Base-by-base conservation (phyloP, 225 moss, liverwort and hornwort genomes). In the Straminergon stramineum region DNA sequence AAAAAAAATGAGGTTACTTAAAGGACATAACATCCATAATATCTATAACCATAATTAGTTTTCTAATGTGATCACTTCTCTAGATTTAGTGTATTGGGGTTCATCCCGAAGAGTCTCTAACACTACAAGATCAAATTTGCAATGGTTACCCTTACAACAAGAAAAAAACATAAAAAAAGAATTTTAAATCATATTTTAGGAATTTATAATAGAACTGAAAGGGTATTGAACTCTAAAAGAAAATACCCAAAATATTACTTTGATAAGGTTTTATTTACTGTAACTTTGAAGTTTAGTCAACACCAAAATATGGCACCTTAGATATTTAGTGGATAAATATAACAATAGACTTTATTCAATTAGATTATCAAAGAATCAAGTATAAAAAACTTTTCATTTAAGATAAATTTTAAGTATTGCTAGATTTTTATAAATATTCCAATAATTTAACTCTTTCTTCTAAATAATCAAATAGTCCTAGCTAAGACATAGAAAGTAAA, bases 151-250 rank as follows among this genome's bases (percentile, higher is more conserved):
- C 26, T 26, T 61, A 11, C 26, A 61, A 61, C 24, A 61, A 61
- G 12, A 26, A 61, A 26, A 22, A 10, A 61, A 61, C 61, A 61
- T 61, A 61, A 61, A 61, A 11, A 61, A 61, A 61, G 11, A 10
- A 48, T 48, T 48, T 48, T 48, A 20, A 17, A 43, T 43, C 5
- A 17, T 0, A 73, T 28, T 28, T 43, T 7, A 5, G 5, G 45
- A 27, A 17, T 3, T 30, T 45, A 45, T 30, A 45, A 45, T 45
- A 10, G 17, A 74, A 9, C 28, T 45, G 11, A 45, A 48, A 48
- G 2, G 4, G 1, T 75, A 30, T 30, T 48, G 18, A 75, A 30
- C 2, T 11, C 5, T 15, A 16, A 9, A 45, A 28, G 2, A 0
- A 17, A 17, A 74, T 45, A 30, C 2, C 30, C 3, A 11, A 28